Base-by-base conservation (phyloP, 257 asterid genomes). In the Nemophila menziesii region DNA sequence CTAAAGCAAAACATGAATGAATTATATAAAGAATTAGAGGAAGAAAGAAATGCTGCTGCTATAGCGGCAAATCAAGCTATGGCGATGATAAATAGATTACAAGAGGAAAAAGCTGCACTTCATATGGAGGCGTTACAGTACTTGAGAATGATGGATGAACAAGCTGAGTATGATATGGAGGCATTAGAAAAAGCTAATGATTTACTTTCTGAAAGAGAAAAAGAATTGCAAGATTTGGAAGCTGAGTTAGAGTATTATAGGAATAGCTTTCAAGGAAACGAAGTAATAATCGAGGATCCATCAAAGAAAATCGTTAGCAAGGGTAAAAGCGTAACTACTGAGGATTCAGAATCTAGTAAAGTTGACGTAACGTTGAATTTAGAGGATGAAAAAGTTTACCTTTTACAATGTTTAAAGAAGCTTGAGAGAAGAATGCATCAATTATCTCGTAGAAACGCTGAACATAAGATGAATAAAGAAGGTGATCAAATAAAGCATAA, bases 101-200 rank as follows among this genome's bases (percentile, higher is more conserved):
- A 87, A 63, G 97, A 80, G 71, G 95, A 87, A 73, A 87, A 87
- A 52, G 92, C 97, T n/a, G 70, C 83, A 1, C 77, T 87, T 27
- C 93, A 74, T 34, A 83, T 87, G 97, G 95, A 87, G 61, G 93
- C 95, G 13, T 51, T 78, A 67, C 95, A 87, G 46, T 87, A 87
- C 65, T 52, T 87, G 37, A 56, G 97, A 51, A 83, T 87, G 97
- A 83, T 86, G 97, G 97, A 86, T 70, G 95, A 86, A 46, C 97
- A 86, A 58, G 87, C 97, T 1, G 87, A 80, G 55, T 84, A 83
- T 42, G 95, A 87, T 43, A 60, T 77, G 73, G 95, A 87, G 60
- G 93, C 95, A 9, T 57, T 87, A 40, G 83, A 72, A 61, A 75
- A 66, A 49, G 87, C 97, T 34, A 87, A 83, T 21, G 89, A 78